Conservation (phyloP, 768 basidiomycete species). For the Suillus placidus region DNA sequence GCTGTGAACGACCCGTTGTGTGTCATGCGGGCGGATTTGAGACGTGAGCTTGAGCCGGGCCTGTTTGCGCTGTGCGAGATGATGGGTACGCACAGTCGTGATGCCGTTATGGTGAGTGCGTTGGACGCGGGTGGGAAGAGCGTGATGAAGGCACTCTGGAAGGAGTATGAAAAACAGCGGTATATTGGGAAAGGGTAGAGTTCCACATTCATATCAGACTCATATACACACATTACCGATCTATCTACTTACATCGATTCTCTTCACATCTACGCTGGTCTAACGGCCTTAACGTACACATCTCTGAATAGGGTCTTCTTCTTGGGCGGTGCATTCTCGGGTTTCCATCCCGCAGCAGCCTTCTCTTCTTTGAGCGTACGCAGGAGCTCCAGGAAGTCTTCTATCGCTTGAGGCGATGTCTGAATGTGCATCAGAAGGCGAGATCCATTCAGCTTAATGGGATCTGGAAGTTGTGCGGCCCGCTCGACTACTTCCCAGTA, state of each 20-base stretch:
- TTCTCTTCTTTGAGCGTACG: slow-evolving; percentile 66
- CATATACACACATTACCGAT: slow-evolving; percentile 3
- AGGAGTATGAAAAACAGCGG: slow-evolving; percentile 80
- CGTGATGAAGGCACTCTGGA: slow-evolving; percentile 79
- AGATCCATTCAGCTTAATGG: slow-evolving; percentile 67
- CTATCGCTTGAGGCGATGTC: slow-evolving; percentile 69
- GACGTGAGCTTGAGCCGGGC: slow-evolving; percentile 77
- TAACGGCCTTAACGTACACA: slow-evolving; percentile 28
- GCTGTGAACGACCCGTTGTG: slow-evolving; percentile 77
- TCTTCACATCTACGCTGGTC: slow-evolving; percentile 19
- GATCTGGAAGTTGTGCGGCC: slow-evolving; percentile 59
- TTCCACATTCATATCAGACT: not conserved
- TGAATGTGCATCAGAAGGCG: slow-evolving; percentile 85
- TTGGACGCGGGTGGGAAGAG: slow-evolving; percentile 73
- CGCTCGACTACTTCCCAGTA: slow-evolving; percentile 67
- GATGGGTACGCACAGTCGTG: slow-evolving; percentile 77
- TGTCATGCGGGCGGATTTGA: slow-evolving; percentile 55
- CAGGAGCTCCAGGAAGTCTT: slow-evolving; percentile 71
- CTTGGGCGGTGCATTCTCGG: slow-evolving; percentile 7
- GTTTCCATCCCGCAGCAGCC: slow-evolving; percentile 50
- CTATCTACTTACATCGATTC: not conserved
- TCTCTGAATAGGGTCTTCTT: slow-evolving; percentile 17
- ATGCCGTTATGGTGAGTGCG: slow-evolving; percentile 77
- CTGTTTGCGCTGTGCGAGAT: slow-evolving; percentile 82
- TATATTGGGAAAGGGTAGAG: slow-evolving; percentile 75